Conservation (phyloP, 2,329 filamentous ascomycete genomes). For the Saccharata proteae region DNA sequence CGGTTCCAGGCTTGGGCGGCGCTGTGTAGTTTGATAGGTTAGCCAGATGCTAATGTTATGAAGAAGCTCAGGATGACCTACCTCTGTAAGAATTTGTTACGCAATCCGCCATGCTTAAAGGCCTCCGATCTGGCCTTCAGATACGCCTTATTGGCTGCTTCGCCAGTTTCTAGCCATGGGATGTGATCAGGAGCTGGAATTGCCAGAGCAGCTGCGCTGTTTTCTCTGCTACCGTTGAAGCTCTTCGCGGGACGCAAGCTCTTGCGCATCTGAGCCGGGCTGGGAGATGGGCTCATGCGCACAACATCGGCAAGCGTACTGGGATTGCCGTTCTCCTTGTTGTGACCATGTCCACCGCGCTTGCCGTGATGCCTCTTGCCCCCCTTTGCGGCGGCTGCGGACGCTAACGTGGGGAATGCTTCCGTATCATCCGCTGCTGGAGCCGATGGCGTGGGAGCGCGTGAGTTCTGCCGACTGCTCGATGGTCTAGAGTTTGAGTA, state of each 20-base stretch:
- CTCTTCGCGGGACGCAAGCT: constrained; percentile 54
- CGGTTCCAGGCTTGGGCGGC: constrained; percentile 98
- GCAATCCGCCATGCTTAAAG: constrained; percentile 89
- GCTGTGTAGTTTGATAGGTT: constrained; percentile 41
- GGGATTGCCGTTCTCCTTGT: constrained; percentile 39
- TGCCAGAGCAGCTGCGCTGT: constrained; percentile 67
- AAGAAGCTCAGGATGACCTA: constrained; percentile 30
- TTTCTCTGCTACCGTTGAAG: constrained; percentile 56
- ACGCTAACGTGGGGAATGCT: constrained; percentile 82
- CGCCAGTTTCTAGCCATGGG: constrained; percentile 91
- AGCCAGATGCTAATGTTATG: constrained; percentile 10
- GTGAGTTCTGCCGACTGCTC: constrained; percentile 57
- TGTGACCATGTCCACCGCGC: constrained; percentile 64
- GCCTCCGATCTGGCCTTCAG: constrained; percentile 90
- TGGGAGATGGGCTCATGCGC: constrained; percentile 85
- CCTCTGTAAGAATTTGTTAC: constrained; percentile 97
- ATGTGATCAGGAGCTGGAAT: constrained; percentile 85
- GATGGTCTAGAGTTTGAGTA: constrained; percentile 70
- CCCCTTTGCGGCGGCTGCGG: constrained; percentile 57
- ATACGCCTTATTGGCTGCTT: constrained; percentile 83
- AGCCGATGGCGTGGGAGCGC: constrained; percentile 51
- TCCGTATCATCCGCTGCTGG: constrained; percentile 86
- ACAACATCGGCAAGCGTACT: constrained; percentile 87
- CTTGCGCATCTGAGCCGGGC: constrained; percentile 47
- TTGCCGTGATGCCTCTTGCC: constrained; percentile 92